Conservation (phyloP, 331 rosid species). For the Malus hybrid region DNA sequence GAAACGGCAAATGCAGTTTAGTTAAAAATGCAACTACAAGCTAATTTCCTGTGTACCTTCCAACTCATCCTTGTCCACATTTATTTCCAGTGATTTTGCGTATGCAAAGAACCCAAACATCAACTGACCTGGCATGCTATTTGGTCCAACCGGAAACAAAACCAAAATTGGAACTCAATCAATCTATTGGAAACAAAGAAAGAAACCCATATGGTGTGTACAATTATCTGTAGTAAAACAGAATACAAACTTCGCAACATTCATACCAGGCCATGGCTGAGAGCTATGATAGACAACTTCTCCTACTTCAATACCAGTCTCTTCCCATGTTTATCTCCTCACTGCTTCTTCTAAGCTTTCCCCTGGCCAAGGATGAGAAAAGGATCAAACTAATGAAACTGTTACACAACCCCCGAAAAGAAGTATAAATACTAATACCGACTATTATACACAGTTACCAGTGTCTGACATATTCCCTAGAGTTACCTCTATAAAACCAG, state of each 20-base stretch:
- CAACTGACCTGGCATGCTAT: conserved; percentile 80
- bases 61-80: conserved; percentile 70
- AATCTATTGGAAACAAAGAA: conserved; percentile 2
- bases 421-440: not conserved
- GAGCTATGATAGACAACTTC: conserved; percentile 85
- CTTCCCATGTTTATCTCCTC: conserved; percentile 51
- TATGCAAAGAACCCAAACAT: conserved; percentile 91
- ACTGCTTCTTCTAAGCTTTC: conserved; percentile 15
- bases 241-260: not conserved
- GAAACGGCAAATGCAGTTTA: not conserved
- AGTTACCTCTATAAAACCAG: conserved; percentile 83
- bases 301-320: conserved; percentile 89
- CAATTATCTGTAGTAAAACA: not conserved
- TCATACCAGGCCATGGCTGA: conserved; percentile 97
- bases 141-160: conserved; percentile 66
- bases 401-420: conserved; percentile 4
- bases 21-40: not conserved
- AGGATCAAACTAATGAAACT: conserved; percentile 7
- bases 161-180: conserved; percentile 7
- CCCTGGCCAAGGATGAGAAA: conserved; percentile 54
- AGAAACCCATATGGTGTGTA: not conserved
- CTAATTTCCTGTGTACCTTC: conserved; percentile 51
- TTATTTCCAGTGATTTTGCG: conserved; percentile 75
- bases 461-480: not conserved
- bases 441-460: not conserved